phyloP scores from a whole-genome alignment of 441 rosid genomes.

The Pelargonium citronellum region DNA sequence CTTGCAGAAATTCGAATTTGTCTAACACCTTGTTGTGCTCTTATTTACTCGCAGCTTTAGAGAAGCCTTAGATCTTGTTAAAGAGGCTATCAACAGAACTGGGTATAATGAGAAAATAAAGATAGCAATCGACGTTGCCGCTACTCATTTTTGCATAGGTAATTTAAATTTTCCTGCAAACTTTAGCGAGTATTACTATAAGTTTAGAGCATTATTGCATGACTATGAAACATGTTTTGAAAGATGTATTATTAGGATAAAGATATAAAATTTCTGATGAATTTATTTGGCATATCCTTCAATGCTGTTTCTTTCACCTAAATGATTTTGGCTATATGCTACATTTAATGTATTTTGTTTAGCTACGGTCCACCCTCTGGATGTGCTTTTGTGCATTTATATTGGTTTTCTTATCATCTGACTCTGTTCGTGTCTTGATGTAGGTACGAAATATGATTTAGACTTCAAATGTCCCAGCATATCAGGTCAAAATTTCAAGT shows the following conservation, averaged over 20 bases:
- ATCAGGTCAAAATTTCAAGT: conserved; percentile 84
- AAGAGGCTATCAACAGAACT: conserved; percentile 89
- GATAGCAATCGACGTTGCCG: conserved; percentile 82
- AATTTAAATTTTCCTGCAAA: conserved; percentile 24
- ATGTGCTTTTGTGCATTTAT: conserved; percentile 13
- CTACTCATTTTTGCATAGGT: conserved; percentile 88
- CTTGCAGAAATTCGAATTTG: not conserved
- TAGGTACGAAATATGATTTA: conserved; percentile 91
- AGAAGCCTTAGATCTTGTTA: conserved; percentile 90
- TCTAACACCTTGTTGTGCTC: conserved; percentile 1
- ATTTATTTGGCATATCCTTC: not conserved
- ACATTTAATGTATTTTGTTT: too few relatives aligned
- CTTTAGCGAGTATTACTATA: not conserved
- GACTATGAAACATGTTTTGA: not conserved
- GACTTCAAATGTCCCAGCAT: conserved; percentile 65
- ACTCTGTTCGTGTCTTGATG: conserved; percentile 8
- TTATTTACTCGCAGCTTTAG: conserved; percentile 51
- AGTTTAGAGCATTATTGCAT: conserved; percentile 16
- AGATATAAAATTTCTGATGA: not conserved
- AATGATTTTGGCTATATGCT: not conserved
- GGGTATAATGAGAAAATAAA: conserved; percentile 74
- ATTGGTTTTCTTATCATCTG: conserved; percentile 7
- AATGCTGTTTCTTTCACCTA: not conserved
- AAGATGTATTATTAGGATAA: not conserved
- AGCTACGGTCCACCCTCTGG: not conserved